phyloP scores from a whole-genome alignment of 331 rosid genomes.

The Stylosanthes scabra region DNA sequence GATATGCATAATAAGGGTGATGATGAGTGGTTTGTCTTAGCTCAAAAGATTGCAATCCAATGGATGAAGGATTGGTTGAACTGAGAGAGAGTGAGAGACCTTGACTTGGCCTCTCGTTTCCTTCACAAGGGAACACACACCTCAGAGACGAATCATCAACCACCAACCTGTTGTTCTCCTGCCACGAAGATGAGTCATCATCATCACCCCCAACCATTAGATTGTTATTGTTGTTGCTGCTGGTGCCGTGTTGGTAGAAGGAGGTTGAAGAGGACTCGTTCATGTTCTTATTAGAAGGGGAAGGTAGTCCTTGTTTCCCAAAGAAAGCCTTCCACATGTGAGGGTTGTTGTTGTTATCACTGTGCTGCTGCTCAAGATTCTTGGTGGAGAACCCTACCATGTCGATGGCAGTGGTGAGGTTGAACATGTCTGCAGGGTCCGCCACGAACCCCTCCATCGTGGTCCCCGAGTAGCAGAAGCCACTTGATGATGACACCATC shows the following conservation, averaged over 20 bases:
- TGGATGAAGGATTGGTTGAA: conserved; percentile 67
- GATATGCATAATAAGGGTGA: conserved; percentile 36
- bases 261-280: conserved; percentile 15
- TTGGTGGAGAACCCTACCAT: conserved; percentile 81
- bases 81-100: conserved; percentile 84
- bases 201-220: conserved; percentile 48
- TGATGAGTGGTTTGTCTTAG: conserved; percentile 55
- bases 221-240: conserved; percentile 44
- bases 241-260: conserved; percentile 45
- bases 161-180: conserved; percentile 54
- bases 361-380: no score
- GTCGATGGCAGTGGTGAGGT: conserved; percentile 74
- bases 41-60: conserved; percentile 77
- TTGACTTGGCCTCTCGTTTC: conserved; percentile 84
- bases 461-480: conserved; percentile 69
- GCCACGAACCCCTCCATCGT: conserved; percentile 73
- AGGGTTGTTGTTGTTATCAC: conserved; percentile 27
- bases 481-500: conserved; percentile 56
- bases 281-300: conserved; percentile 47
- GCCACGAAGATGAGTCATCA: conserved; percentile 24
- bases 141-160: conserved; percentile 80
- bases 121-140: conserved; percentile 84
- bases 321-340: conserved; percentile 52
- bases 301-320: no score
- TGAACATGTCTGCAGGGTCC: conserved; percentile 63